phyloP scores from a whole-genome alignment of 179 eudicot genomes.

The Beta lomatogona region DNA sequence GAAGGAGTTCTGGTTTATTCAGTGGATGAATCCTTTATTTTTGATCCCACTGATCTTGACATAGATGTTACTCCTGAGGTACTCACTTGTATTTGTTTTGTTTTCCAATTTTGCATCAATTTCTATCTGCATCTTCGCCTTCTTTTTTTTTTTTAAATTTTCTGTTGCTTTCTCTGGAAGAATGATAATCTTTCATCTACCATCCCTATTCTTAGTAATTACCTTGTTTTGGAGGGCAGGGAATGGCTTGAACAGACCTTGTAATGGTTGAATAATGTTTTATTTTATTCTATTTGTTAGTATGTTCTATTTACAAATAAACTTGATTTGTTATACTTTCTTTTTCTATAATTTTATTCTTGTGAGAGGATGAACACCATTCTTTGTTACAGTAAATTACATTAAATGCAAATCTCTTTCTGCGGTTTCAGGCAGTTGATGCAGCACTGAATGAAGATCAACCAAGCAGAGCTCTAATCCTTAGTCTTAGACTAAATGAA shows the following conservation, averaged over 20 bases:
- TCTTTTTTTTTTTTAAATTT: too few relatives aligned
- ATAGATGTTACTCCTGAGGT: constrained; percentile 99
- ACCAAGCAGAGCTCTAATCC: constrained; percentile 74
- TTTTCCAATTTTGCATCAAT: background rate
- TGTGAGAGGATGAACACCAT: background rate
- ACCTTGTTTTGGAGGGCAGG: too few relatives aligned
- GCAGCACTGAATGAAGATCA: constrained; percentile 76
- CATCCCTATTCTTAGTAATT: background rate
- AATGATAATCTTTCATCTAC: background rate
- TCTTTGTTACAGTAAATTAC: too few relatives aligned
- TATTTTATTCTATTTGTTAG: background rate
- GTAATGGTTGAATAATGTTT: constrained; percentile 3
- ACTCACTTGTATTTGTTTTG: constrained; percentile 2
- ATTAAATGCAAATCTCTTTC: background rate
- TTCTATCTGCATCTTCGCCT: background rate
- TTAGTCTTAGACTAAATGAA: constrained; percentile 87
- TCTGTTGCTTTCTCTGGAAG: background rate
- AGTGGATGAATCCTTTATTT: constrained; percentile 84
- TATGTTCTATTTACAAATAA: background rate
- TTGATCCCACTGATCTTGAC: constrained; percentile 98
- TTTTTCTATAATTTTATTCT: background rate
- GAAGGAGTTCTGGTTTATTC: constrained; percentile 94
- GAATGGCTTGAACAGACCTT: background rate
- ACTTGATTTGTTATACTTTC: background rate
- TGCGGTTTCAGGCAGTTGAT: constrained; percentile 74